A percentile compares a stretch with the other conserved stretches of the same genome.
Conservation (phyloP, 306 rosid genomes). For the Lithocarpus polystachyus region DNA sequence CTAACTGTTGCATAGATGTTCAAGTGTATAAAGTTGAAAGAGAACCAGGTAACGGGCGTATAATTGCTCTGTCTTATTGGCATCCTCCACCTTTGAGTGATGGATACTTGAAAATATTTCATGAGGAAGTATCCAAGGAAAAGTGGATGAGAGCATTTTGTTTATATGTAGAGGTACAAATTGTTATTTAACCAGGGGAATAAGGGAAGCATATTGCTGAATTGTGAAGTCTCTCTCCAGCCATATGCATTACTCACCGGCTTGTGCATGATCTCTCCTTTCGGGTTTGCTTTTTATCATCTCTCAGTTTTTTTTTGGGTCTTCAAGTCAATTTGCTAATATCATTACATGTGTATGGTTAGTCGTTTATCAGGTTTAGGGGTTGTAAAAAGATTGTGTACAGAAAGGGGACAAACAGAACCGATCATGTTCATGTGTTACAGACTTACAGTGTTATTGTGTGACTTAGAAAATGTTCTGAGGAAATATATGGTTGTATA, state of each 20-base stretch:
- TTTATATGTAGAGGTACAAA: conserved; percentile 48
- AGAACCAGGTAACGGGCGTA: conserved; percentile 13
- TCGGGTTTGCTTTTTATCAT: conserved; percentile 30
- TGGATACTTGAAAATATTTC: conserved; percentile 34
- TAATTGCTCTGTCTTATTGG: conserved; percentile 4
- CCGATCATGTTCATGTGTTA: conserved; percentile 24
- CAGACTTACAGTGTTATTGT: not conserved
- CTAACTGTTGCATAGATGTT: conserved; percentile 56
- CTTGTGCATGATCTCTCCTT: conserved; percentile 51
- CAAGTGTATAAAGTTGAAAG: conserved; percentile 63
- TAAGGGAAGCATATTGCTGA: conserved; percentile 61
- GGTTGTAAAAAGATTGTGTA: conserved; percentile 45
- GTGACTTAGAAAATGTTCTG: conserved; percentile 2
- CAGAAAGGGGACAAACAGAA: conserved; percentile 30
- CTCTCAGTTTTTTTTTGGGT: conserved; percentile 29
- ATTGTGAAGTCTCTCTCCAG: conserved; percentile 46
- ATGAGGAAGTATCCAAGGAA: conserved; percentile 26
- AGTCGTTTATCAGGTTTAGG: conserved; percentile 19
- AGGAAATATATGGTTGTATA: conserved; percentile 26
- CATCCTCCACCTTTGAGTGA: conserved; percentile 18
- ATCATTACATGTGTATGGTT: conserved; percentile 36
- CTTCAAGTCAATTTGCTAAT: conserved; percentile 37
- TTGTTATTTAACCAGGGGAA: conserved; percentile 54
- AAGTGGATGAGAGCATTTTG: conserved; percentile 47
- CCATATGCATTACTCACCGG: conserved; percentile 38